phyloP scores from a whole-genome alignment of 352 stramenopile species.

The Globisporangium splendens region DNA sequence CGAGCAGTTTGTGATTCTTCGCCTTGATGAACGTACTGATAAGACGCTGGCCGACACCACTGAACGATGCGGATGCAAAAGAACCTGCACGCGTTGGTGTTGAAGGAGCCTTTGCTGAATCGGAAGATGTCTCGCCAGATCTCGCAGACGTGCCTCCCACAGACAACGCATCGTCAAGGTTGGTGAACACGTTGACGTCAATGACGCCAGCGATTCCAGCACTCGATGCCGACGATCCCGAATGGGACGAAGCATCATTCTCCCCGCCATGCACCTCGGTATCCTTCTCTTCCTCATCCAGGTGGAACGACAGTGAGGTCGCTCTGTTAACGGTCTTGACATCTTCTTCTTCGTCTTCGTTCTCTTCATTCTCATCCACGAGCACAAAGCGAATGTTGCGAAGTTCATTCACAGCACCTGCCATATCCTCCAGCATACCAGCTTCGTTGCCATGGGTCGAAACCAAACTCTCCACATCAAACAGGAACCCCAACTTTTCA shows the following conservation, averaged over 20 bases:
- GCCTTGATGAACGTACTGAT: conserved; percentile 72
- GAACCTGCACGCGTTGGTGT: conserved; percentile 4
- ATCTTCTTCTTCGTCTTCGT: conserved; percentile 28
- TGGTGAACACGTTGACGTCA: conserved; percentile 80
- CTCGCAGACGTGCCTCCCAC: conserved; percentile 30
- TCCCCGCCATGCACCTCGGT: conserved; percentile 9
- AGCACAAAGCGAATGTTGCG: conserved; percentile 75
- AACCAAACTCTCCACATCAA: conserved; percentile 81
- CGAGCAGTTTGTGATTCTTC: conserved; percentile 56
- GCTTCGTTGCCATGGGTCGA: conserved; percentile 86
- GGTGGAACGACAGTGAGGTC: conserved; percentile 51
- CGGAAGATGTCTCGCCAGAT: conserved; percentile 7
- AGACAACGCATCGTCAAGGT: conserved; percentile 62
- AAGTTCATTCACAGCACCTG: conserved; percentile 77
- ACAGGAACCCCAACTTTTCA: conserved; percentile 78
- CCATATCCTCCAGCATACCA: conserved; percentile 88
- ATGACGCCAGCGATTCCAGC: conserved; percentile 67
- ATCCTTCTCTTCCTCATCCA: conserved; percentile 80
- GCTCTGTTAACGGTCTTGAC: conserved; percentile 14
- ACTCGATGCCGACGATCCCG: conserved; percentile 26
- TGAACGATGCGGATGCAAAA: conserved; percentile 53
- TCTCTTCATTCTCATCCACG: conserved; percentile 68
- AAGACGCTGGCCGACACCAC: conserved; percentile 56
- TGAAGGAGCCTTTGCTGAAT: conserved; percentile 16
- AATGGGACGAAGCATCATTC: conserved; percentile 12